A percentile compares a stretch with the other conserved stretches of the same genome.
Evolutionary conservation across 495 filamentous ascomycete genomes (phyloP).

Genomic region (Symbiotaphrina buchneri): DNA sequence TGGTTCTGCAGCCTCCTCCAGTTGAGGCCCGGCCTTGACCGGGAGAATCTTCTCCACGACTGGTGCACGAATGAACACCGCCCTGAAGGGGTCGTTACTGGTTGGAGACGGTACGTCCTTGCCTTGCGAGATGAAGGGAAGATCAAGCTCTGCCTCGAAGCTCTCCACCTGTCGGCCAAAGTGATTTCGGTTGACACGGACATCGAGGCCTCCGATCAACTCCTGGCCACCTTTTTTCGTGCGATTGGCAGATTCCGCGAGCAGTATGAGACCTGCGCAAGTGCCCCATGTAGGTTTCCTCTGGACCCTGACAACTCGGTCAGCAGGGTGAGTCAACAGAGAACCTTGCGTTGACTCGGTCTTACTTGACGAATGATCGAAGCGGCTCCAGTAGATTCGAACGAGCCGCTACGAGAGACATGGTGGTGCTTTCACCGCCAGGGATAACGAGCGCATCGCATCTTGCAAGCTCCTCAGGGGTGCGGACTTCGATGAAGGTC

Average conservation of each 20-base stretch:
- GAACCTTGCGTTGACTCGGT: slow-evolving; percentile 9
- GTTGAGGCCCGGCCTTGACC: slow-evolving; percentile 24
- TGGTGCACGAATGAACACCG: slow-evolving; percentile 85
- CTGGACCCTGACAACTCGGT: slow-evolving; percentile 19
- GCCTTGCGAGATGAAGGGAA: slow-evolving; percentile 39
- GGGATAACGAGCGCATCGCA: slow-evolving; percentile 81
- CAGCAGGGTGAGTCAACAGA: slow-evolving; percentile 3
- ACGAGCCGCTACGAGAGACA: slow-evolving; percentile 68
- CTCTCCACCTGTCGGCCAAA: slow-evolving; percentile 89
- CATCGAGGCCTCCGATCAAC: slow-evolving; percentile 77
- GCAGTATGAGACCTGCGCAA: slow-evolving; percentile 82
- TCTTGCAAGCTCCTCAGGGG: slow-evolving; percentile 34
- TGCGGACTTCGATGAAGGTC: slow-evolving; percentile 62
- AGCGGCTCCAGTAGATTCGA: slow-evolving; percentile 66
- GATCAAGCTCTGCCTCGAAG: slow-evolving; percentile 54
- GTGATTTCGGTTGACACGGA: slow-evolving; percentile 84
- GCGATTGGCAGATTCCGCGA: slow-evolving; percentile 69
- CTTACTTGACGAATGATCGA: slow-evolving; percentile 83
- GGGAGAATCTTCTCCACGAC: slow-evolving; percentile 70
- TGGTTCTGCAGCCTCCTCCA: slow-evolving; percentile 22
- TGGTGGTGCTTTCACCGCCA: slow-evolving; percentile 86
- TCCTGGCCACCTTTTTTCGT: slow-evolving; percentile 86
- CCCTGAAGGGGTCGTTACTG: no score
- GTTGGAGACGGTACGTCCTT: slow-evolving; percentile 11
- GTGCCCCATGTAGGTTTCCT: slow-evolving; percentile 89